Evolutionary conservation across 2,329 filamentous ascomycete species (phyloP).

Genomic region (Colletotrichum eremochloae): DNA sequence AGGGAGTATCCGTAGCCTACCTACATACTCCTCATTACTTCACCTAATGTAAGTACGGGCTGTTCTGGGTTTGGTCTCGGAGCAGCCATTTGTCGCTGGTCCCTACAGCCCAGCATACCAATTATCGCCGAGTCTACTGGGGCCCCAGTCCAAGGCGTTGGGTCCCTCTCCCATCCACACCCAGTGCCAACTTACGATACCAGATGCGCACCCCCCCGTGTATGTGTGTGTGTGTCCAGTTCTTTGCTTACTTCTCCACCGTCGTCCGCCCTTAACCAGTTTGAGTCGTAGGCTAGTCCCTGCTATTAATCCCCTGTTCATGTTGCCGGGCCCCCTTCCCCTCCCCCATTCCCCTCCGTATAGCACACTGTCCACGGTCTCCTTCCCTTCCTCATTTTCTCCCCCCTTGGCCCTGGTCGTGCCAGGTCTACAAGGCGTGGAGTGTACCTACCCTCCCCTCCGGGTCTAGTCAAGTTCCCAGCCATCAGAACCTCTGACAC

Average conservation of each 20-base stretch:
- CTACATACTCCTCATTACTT: not conserved
- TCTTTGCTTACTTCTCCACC: not conserved
- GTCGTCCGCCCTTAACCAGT: constrained; percentile 9
- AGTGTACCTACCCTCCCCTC: not conserved
- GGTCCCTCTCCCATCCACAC: constrained; percentile 22
- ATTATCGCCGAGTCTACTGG: constrained; percentile 40
- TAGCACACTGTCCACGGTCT: constrained; percentile 10
- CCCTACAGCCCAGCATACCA: not conserved
- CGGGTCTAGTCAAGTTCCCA: constrained; percentile 36
- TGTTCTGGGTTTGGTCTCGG: constrained; percentile 21
- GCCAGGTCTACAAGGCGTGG: constrained; percentile 4
- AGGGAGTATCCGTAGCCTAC: no score
- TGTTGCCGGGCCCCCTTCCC: not conserved
- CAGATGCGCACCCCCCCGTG: not conserved
- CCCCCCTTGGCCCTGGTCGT: not conserved
- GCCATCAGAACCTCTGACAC: constrained; percentile 35
- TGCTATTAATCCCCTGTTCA: constrained; percentile 6
- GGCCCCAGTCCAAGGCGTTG: constrained; percentile 41
- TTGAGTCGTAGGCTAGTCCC: not conserved
- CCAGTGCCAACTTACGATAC: not conserved
- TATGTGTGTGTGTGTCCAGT: not conserved
- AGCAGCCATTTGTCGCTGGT: constrained; percentile 31
- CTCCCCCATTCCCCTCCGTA: not conserved
- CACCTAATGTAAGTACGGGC: not conserved
- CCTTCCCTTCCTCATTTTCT: not conserved